These are phyloP conservation scores for Peterozyma toletana DNA, from an alignment of 805 yeast species.

Conservation along the genomic window DNA sequence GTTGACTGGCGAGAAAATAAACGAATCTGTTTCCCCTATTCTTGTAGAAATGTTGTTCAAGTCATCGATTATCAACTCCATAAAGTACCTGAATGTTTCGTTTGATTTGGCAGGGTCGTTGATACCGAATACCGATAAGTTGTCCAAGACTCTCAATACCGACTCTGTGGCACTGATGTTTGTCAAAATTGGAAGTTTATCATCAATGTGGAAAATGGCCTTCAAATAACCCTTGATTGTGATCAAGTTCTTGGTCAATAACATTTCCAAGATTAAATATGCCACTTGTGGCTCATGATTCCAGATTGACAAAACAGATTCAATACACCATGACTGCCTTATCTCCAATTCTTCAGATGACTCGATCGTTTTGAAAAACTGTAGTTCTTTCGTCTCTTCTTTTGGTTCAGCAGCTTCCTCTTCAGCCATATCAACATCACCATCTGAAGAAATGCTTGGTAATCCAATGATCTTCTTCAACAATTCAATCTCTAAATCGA, in stretches of 20 bases:
- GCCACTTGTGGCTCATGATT: conserved; percentile 59
- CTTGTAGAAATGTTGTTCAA: conserved; percentile 15
- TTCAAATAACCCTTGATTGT: conserved; percentile 31
- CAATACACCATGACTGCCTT: conserved; percentile 38
- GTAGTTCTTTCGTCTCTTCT: conserved; percentile 7
- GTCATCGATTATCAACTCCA: conserved; percentile 19
- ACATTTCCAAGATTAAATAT: conserved; percentile 45
- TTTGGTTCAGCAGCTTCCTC: conserved; percentile 5
- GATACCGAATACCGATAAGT: conserved; percentile 10
- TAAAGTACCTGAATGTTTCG: not conserved
- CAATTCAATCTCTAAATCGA: conserved; percentile 25
- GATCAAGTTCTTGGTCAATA: conserved; percentile 39
- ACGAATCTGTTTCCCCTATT: conserved; percentile 13
- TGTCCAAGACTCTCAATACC: conserved; percentile 26
- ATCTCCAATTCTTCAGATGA: conserved; percentile 18
- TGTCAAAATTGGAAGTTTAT: conserved; percentile 26
- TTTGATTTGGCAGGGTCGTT: not conserved
- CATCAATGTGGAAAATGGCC: conserved; percentile 30
- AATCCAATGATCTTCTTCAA: conserved; percentile 16
- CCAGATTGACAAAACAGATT: conserved; percentile 60
- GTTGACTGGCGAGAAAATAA: conserved; percentile 15
- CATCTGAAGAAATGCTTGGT: conserved; percentile 1
- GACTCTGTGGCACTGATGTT: conserved; percentile 41
- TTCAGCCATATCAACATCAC: conserved; percentile 9
- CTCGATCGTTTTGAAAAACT: conserved; percentile 16